A percentile compares a stretch with the other conserved stretches of the same genome.
Conservation (phyloP, 345 rosid genomes). For the Combretum micranthum region DNA sequence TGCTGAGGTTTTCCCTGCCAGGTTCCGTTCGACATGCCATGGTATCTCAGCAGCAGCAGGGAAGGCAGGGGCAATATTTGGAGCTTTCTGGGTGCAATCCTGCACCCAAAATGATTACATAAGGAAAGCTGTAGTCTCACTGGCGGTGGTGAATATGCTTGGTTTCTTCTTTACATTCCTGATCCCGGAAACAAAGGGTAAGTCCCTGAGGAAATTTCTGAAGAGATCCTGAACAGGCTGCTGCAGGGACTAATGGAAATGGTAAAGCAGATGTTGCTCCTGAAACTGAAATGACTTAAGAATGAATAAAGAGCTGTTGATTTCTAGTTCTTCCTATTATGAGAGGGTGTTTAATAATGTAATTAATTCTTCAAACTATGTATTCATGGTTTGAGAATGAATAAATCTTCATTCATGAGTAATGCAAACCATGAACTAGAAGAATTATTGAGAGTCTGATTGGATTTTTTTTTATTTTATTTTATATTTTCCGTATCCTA, state of each 20-base stretch:
- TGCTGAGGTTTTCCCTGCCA: conserved; percentile 60
- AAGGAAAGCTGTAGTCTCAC: conserved; percentile 36
- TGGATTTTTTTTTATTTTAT: too few species aligned
- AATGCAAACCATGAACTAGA: too few species aligned
- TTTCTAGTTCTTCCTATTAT: too few species aligned
- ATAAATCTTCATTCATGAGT: too few species aligned
- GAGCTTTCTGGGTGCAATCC: conserved; percentile 49
- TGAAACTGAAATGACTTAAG: conserved; percentile 24
- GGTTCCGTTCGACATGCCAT: conserved; percentile 53
- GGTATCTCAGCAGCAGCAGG: conserved; percentile 62
- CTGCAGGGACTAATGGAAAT: conserved; percentile 1
- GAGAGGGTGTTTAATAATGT: too few species aligned
- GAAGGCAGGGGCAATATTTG: conserved; percentile 54
- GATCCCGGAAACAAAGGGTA: conserved; percentile 67
- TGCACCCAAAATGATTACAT: conserved; percentile 29
- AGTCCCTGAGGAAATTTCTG: conserved; percentile 55
- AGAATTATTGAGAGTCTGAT: too few species aligned
- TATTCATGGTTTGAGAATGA: too few species aligned
- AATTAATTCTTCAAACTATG: too few species aligned
- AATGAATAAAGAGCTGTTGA: too few species aligned
- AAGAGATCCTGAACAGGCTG: conserved; percentile 26
- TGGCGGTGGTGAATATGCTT: conserved; percentile 40
- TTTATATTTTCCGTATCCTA: too few species aligned
- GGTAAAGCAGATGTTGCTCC: background rate
- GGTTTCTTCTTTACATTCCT: conserved; percentile 56